Evolutionary conservation across 164 flowering plant genomes (phyloP).

Genomic region (Cinnamomum micranthum): DNA sequence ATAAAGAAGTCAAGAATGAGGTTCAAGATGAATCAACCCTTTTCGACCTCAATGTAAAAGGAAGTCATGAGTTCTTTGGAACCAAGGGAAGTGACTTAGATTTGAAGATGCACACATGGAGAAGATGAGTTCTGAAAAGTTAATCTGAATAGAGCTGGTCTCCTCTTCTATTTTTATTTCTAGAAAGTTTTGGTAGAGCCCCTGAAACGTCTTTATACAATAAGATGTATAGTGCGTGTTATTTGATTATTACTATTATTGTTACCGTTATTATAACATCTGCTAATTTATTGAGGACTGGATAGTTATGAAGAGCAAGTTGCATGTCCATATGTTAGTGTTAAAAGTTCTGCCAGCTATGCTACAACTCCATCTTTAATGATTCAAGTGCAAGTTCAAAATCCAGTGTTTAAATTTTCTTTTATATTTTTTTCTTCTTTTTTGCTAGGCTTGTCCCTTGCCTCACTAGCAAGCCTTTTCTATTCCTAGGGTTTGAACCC

Average conservation of each 20-base stretch:
- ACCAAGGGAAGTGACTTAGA: conserved; percentile 18
- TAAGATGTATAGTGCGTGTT: background rate
- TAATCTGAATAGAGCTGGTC: background rate
- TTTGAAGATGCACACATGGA: conserved; percentile 18
- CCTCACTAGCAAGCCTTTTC: too few species aligned
- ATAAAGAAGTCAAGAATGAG: conserved; percentile 28
- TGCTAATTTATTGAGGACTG: background rate
- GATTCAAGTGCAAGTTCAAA: too few species aligned
- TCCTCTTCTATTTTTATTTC: background rate
- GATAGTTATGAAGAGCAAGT: background rate
- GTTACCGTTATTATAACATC: background rate
- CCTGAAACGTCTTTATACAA: background rate
- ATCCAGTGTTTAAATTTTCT: too few species aligned
- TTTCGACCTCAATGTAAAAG: conserved; percentile 50
- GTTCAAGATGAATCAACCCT: conserved; percentile 28
- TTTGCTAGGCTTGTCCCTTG: too few species aligned
- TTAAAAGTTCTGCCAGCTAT: too few species aligned
- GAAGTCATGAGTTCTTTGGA: conserved; percentile 34
- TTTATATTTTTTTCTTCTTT: too few species aligned
- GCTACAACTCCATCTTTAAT: too few species aligned
- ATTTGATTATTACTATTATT: too few species aligned
- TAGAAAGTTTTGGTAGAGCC: conserved; percentile 1
- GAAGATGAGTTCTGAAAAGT: conserved; percentile 7
- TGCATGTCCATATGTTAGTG: background rate
- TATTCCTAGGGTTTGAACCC: too few species aligned